A percentile compares a stretch with the other conserved stretches of the same genome.
Evolutionary conservation across 1,284 basidiomycete species (phyloP).

Genomic region (Moniliella sp.): DNA sequence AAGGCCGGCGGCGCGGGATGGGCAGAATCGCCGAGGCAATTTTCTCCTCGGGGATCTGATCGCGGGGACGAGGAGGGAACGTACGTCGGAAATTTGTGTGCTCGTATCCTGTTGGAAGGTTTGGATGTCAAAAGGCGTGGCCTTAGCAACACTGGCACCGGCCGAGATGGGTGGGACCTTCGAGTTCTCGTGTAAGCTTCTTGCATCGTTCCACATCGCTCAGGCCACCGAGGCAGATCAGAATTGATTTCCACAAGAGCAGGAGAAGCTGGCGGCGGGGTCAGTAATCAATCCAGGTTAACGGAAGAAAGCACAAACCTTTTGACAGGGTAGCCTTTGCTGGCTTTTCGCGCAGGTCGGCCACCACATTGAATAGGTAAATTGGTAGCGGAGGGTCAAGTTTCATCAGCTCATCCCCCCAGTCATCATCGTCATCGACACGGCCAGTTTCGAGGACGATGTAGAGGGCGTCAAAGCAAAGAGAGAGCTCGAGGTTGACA

Average conservation of each 20-base stretch:
- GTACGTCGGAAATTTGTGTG: conserved; percentile 35
- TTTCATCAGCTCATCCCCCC: conserved; percentile 35
- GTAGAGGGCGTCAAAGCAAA: conserved; percentile 31
- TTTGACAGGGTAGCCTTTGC: conserved; percentile 45
- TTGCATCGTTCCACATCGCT: conserved; percentile 66
- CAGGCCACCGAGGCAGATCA: conserved; percentile 77
- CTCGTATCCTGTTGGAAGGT: conserved; percentile 23
- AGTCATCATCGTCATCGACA: conserved; percentile 12
- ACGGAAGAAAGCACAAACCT: conserved; percentile 49
- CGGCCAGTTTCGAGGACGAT: conserved; percentile 25
- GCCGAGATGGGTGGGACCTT: conserved; percentile 33
- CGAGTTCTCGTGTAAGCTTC: conserved; percentile 58
- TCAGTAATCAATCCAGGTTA: conserved; percentile 32
- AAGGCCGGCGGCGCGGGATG: conserved; percentile 15
- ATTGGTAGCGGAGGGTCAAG: conserved; percentile 81
- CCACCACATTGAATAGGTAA: conserved; percentile 69
- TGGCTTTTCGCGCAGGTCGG: conserved; percentile 72
- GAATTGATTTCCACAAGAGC: conserved; percentile 82
- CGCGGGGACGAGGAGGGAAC: conserved; percentile 33
- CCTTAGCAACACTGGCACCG: conserved; percentile 6
- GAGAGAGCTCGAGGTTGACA: conserved; percentile 28
- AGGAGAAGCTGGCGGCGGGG: conserved; percentile 49
- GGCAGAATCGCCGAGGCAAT: conserved; percentile 17
- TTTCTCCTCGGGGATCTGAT: conserved; percentile 33
- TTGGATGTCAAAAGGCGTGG: conserved; percentile 22